A percentile compares a stretch with the other conserved stretches of the same genome.
These are phyloP conservation scores for Rhizopogon sp. DNA, from an alignment of 768 basidiomycete species.

Conservation along the genomic window DNA sequence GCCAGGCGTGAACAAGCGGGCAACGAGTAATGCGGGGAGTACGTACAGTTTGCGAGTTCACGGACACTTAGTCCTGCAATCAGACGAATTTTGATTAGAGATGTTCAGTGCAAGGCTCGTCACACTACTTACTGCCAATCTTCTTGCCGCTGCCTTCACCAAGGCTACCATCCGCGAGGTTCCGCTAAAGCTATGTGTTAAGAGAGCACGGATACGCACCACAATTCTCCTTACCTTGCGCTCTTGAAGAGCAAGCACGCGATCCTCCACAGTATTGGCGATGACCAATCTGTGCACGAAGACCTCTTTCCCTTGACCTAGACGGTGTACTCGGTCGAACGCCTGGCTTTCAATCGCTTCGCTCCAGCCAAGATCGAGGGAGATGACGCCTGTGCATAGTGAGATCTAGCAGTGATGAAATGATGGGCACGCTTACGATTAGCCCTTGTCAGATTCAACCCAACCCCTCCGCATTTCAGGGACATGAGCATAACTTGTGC, in stretches of 20 bases:
- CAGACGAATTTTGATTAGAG: neutral
- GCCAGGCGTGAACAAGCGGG: neutral
- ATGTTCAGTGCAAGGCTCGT: neutral
- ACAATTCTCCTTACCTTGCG: conserved; percentile 39
- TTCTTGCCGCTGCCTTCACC: conserved; percentile 61
- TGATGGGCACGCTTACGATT: conserved; percentile 32
- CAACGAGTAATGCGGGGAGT: neutral
- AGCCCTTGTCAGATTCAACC: conserved; percentile 53
- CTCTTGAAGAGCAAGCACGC: conserved; percentile 61
- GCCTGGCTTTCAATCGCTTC: conserved; percentile 59
- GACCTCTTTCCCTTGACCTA: conserved; percentile 51
- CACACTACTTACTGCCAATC: conserved; percentile 41
- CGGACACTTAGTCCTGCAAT: conserved; percentile 39
- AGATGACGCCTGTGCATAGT: conserved; percentile 39
- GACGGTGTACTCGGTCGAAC: conserved; percentile 51
- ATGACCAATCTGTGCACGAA: conserved; percentile 54
- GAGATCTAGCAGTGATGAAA: neutral
- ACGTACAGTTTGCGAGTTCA: conserved; percentile 40
- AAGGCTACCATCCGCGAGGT: conserved; percentile 53
- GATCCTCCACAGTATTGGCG: conserved; percentile 58
- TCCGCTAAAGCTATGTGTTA: conserved; percentile 19
- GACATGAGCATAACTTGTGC: conserved; percentile 59
- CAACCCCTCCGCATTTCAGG: conserved; percentile 56
- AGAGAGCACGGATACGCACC: neutral
- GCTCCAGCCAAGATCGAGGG: conserved; percentile 60